A percentile compares a stretch with the other conserved stretches of the same genome.
These are phyloP conservation scores for Fonsecaea erecta DNA, from an alignment of 2,329 filamentous ascomycete species.

Conservation along the genomic window DNA sequence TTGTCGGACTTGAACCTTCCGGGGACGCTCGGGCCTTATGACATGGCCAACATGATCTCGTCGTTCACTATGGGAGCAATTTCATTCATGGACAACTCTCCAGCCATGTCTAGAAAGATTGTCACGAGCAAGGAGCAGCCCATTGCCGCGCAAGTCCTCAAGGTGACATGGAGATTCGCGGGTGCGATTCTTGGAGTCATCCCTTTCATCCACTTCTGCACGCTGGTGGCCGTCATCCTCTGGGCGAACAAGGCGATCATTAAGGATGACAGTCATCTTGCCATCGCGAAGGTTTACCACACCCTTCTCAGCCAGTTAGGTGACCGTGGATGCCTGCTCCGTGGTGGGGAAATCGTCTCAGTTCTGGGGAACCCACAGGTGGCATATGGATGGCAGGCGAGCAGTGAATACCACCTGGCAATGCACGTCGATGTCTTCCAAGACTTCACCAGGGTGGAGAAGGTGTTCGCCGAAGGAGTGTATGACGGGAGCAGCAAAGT, in stretches of 20 bases:
- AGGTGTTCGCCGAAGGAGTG: slow-evolving; percentile 26
- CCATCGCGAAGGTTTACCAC: slow-evolving; percentile 34
- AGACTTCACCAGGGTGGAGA: slow-evolving; percentile 2
- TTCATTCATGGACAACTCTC: slow-evolving; percentile 25
- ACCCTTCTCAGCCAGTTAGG: slow-evolving; percentile 27
- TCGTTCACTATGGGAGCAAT: slow-evolving; percentile 31
- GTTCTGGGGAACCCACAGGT: slow-evolving; percentile 29
- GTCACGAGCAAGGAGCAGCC: slow-evolving; percentile 86
- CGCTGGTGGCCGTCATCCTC: slow-evolving; percentile 30
- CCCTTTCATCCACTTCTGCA: slow-evolving; percentile 32
- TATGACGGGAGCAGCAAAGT: slow-evolving; percentile 24
- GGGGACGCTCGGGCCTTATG: neutral
- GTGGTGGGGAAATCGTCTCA: slow-evolving; percentile 31
- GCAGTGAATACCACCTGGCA: slow-evolving; percentile 16
- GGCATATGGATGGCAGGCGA: slow-evolving; percentile 28
- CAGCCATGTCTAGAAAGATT: slow-evolving; percentile 47
- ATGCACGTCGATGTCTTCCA: slow-evolving; percentile 33
- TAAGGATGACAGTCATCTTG: slow-evolving; percentile 35
- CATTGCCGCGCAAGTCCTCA: slow-evolving; percentile 79
- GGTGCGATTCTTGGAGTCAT: slow-evolving; percentile 30
- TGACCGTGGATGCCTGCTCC: slow-evolving; percentile 33
- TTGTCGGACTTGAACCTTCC: slow-evolving; percentile 20
- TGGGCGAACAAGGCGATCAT: slow-evolving; percentile 38
- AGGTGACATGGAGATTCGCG: slow-evolving; percentile 65
- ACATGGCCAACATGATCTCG: slow-evolving; percentile 28